phyloP scores from a whole-genome alignment of 2,329 filamentous ascomycete species.

The Plenodomus tracheiphilus region DNA sequence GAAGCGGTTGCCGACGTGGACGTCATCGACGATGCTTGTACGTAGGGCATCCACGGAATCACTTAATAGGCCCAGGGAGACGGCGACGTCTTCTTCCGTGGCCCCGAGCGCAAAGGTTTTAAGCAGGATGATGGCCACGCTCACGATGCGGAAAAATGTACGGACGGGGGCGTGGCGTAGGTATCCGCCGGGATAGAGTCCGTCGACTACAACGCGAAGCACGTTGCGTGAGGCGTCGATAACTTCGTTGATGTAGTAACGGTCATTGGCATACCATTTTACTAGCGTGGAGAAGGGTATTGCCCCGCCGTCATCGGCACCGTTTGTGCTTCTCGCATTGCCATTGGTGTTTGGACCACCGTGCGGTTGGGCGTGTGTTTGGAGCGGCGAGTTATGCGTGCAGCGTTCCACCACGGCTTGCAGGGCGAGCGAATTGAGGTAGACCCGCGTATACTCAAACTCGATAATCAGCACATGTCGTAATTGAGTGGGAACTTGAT shows the following conservation, averaged over 20 bases:
- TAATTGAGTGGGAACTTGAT: constrained; percentile 60
- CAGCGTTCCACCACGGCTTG: constrained; percentile 95
- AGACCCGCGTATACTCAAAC: constrained; percentile 92
- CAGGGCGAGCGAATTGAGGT: constrained; percentile 89
- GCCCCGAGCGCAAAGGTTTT: constrained; percentile 84
- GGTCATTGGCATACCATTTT: constrained; percentile 61
- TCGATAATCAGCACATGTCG: constrained; percentile 86
- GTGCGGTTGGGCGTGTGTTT: constrained; percentile 38
- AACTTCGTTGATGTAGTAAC: constrained; percentile 68
- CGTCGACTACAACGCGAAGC: constrained; percentile 76
- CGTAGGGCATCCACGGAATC: constrained; percentile 73
- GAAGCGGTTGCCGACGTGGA: constrained; percentile 82
- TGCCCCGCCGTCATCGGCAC: constrained; percentile 42
- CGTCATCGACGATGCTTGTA: constrained; percentile 80
- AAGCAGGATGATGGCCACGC: constrained; percentile 80
- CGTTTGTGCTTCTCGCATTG: constrained; percentile 22
- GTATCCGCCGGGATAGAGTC: constrained; percentile 72
- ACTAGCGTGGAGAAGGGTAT: constrained; percentile 52
- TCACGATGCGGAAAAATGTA: constrained; percentile 85
- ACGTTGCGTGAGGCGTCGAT: constrained; percentile 77
- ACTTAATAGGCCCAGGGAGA: constrained; percentile 76
- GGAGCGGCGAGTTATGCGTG: constrained; percentile 67
- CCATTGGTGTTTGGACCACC: constrained; percentile 3
- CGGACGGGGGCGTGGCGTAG: constrained; percentile 81
- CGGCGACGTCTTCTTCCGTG: constrained; percentile 74